A percentile compares a stretch with the other conserved stretches of the same genome.
phyloP scores from a whole-genome alignment of 2,329 filamentous ascomycete species.

The Biscogniauxia marginata region DNA sequence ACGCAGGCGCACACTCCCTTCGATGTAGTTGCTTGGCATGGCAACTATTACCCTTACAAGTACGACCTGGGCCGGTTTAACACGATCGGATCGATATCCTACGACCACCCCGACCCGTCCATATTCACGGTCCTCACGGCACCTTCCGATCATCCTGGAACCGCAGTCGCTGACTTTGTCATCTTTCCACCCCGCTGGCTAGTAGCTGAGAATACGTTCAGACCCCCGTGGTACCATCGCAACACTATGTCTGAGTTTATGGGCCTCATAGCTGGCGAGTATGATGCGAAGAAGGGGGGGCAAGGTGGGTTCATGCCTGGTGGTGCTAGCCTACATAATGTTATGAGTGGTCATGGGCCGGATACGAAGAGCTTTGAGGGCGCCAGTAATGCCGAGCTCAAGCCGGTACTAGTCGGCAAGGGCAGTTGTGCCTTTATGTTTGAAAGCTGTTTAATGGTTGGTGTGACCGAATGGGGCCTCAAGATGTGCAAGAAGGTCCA shows the following conservation, averaged over 20 bases:
- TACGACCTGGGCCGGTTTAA: constrained; percentile 69
- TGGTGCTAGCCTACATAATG: constrained; percentile 55
- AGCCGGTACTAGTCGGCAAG: constrained; percentile 56
- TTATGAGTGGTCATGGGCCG: constrained; percentile 59
- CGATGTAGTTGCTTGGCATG: constrained; percentile 71
- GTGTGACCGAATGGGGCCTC: constrained; percentile 69
- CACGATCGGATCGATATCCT: constrained; percentile 64
- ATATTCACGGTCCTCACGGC: constrained; percentile 65
- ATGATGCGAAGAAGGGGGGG: constrained; percentile 52
- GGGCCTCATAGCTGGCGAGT: constrained; percentile 47
- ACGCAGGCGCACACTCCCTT: constrained; percentile 65
- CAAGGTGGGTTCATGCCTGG: constrained; percentile 46
- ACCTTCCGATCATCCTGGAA: constrained; percentile 47
- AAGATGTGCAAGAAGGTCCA: constrained; percentile 58
- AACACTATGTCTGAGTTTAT: constrained; percentile 57
- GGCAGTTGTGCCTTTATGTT: constrained; percentile 69
- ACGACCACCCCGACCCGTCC: constrained; percentile 66
- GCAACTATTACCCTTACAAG: constrained; percentile 69
- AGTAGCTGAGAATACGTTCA: constrained; percentile 59
- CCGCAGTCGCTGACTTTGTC: constrained; percentile 61
- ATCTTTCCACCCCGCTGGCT: constrained; percentile 64
- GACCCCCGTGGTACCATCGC: constrained; percentile 61
- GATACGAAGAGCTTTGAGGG: constrained; percentile 51
- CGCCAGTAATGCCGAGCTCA: constrained; percentile 62
- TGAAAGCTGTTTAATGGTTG: constrained; percentile 67